phyloP scores from a whole-genome alignment of 208 protist genomes.

The Leishmania martiniquensis region DNA sequence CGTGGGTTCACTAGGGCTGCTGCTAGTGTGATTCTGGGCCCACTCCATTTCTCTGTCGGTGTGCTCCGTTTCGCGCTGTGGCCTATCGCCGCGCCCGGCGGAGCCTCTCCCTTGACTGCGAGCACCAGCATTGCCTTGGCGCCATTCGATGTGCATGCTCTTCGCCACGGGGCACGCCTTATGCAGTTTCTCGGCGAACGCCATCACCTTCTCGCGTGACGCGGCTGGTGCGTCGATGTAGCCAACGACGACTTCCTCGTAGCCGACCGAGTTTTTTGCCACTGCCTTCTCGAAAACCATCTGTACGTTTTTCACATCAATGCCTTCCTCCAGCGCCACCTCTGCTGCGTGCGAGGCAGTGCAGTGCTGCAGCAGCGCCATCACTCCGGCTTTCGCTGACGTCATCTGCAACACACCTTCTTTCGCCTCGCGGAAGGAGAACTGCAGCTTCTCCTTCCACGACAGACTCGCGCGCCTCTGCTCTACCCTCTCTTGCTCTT shows the following conservation, averaged over 20 bases:
- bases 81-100: background rate
- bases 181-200: slow-evolving; percentile 72
- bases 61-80: slow-evolving; percentile 17
- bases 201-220: slow-evolving; percentile 71
- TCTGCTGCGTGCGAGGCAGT: slow-evolving; percentile 85
- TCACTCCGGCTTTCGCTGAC: slow-evolving; percentile 64
- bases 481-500: slow-evolving; percentile 18
- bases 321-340: slow-evolving; percentile 78
- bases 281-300: slow-evolving; percentile 73
- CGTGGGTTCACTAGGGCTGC: background rate
- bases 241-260: slow-evolving; percentile 76
- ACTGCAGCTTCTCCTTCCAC: slow-evolving; percentile 36
- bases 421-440: slow-evolving; percentile 22
- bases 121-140: slow-evolving; percentile 18
- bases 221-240: slow-evolving; percentile 85
- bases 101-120: background rate
- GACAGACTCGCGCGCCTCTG: slow-evolving; percentile 5
- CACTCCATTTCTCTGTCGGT: slow-evolving; percentile 1
- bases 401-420: slow-evolving; percentile 49
- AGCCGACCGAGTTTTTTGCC: slow-evolving; percentile 30
- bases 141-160: slow-evolving; percentile 67
- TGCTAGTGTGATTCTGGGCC: background rate
- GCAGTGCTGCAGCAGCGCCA: slow-evolving; percentile 86
- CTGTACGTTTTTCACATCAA: slow-evolving; percentile 80
- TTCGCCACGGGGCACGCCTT: slow-evolving; percentile 79